Evolutionary conservation across 371 early-diverging fungal genomes (phyloP).

Genomic region (Lichtheimia corymbifera): DNA sequence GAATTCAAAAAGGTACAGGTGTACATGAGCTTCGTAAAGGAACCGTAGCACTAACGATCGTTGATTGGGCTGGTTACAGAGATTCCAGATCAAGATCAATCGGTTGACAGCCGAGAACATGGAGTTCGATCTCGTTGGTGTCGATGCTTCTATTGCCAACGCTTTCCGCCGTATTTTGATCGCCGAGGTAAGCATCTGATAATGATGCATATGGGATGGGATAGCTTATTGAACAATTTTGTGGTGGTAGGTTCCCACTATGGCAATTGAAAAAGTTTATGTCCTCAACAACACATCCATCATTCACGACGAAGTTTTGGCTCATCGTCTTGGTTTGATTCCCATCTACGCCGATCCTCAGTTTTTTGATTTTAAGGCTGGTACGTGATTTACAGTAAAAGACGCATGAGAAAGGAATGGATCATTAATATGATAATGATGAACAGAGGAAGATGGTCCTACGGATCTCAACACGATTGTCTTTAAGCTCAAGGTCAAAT

Average conservation of each 20-base stretch:
- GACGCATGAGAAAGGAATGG: neutral
- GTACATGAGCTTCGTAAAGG: neutral
- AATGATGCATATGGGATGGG: neutral
- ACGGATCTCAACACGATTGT: slow-evolving; percentile 96
- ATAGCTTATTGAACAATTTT: neutral
- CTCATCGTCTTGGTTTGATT: slow-evolving; percentile 97
- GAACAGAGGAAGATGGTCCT: slow-evolving; percentile 63
- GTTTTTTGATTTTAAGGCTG: slow-evolving; percentile 72
- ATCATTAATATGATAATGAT: neutral
- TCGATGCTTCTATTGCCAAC: slow-evolving; percentile 95
- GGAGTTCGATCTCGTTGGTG: slow-evolving; percentile 95
- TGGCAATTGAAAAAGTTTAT: slow-evolving; percentile 98
- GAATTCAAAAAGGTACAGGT: slow-evolving; percentile 61
- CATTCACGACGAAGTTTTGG: slow-evolving; percentile 96
- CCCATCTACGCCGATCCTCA: slow-evolving; percentile 92
- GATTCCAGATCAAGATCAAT: slow-evolving; percentile 69
- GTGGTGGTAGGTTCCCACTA: slow-evolving; percentile 86
- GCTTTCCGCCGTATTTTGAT: slow-evolving; percentile 96
- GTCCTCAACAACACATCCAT: slow-evolving; percentile 94
- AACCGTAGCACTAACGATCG: neutral
- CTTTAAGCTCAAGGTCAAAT: slow-evolving; percentile 81
- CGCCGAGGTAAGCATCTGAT: slow-evolving; percentile 68
- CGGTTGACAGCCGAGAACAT: slow-evolving; percentile 70
- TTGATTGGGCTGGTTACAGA: slow-evolving; percentile 33
- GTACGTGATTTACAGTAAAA: slow-evolving; percentile 24